Base-by-base conservation (phyloP, 2,329 filamentous ascomycete genomes). In the Diaporthe destruens region DNA sequence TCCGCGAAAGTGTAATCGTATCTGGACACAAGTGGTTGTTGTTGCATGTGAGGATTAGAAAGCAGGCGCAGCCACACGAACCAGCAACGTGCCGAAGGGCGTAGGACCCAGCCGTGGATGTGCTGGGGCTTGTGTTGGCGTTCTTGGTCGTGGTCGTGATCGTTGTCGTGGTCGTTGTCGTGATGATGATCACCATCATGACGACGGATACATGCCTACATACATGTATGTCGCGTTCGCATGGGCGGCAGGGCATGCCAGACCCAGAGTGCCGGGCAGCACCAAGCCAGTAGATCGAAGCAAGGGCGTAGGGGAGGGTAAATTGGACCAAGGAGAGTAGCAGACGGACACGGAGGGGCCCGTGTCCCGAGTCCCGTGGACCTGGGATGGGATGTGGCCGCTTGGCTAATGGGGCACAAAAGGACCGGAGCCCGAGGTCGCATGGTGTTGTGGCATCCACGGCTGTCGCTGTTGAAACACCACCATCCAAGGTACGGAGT, bases 391-490 rank as follows among this genome's bases (percentile, higher is more conserved):
- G 36, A 14, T 39, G 36, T 39, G 36, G 36, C 23, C n/a, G 39
- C 36, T 29, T 18, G 59, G 59, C 18, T 36, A 16, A 36, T 49
- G 20, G 42, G 29, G 42, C n/a, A 23, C 61, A 65, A 65, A 65
- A 65, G 44, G 44, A 65, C 61, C 61, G 14, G 14, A 12, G 61
- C 44, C 47, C 32, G 61, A 36, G 44, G 44, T 65, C 3, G 61
- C 61, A 51, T 51, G 7, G 29, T 29, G 29, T 29, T 51, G 36
- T 39, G 11, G 36, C 34, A 36, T 36, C n/a, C n/a, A n/a, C n/a
- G n/a, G n/a, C n/a, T n/a, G 12, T 36, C 20, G 42, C 29, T 23
- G 29, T 65, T 36, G 44, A 65, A 65, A 34, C 59, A 51, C 42
- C 49, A 16, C 18, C 39, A 42, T n/a, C n/a, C n/a, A n/a, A n/a